Base-by-base conservation (phyloP, 139 green algal genomes). In the Asterochloris erici region DNA sequence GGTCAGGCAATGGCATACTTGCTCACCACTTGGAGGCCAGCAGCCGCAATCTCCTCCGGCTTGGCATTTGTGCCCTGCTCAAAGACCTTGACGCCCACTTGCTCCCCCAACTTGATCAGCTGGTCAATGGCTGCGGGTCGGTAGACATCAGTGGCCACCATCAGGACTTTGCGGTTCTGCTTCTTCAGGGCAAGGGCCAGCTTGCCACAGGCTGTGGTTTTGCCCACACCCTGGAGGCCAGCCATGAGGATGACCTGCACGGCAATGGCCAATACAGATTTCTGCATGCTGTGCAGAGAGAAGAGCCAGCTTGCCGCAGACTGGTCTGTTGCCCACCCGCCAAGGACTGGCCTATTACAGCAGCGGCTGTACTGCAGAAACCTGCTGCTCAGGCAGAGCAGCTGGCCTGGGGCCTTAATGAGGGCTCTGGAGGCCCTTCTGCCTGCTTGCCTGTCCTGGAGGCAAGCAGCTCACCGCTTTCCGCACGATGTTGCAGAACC, bases 61-160 rank as follows among this genome's bases (percentile, higher is more conserved):
- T 74, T 64, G 15, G 90, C 91, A 14, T 87, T 63, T 0, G 82
- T 93, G 12, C 95, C 96, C 88, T 96, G 79, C 83, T 97, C 89
- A 84, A 98, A 99, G 73, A 99, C 96, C 0, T 91, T 91, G 84
- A 99, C 94, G 13, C 94, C 89, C 29, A 99, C 91, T 61, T 89
- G 87, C 27, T 85, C 27, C n/a, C 95, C 95, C 71, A 98, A 87
- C 66, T 90, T 95, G 12, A 95, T 88, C 63, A 99, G 90, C 92
- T 99, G 97, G 80, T 99, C 97, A 74, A 99, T 98, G 78, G 97
- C 96, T 14, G 88, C 88, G 29, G 88, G 94, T 19, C 94, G 89
- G 91, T 99, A 98, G 60, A 98, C 90, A 83, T 99, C 96, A 0
- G 95, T 97, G 29, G 96, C 96, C 63, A 99, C 95, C 89, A 99